Evolutionary conservation across 257 asterid genomes (phyloP), one percentile per base, ranked within the genome.

Genomic region (Leonotis leonurus): DNA sequence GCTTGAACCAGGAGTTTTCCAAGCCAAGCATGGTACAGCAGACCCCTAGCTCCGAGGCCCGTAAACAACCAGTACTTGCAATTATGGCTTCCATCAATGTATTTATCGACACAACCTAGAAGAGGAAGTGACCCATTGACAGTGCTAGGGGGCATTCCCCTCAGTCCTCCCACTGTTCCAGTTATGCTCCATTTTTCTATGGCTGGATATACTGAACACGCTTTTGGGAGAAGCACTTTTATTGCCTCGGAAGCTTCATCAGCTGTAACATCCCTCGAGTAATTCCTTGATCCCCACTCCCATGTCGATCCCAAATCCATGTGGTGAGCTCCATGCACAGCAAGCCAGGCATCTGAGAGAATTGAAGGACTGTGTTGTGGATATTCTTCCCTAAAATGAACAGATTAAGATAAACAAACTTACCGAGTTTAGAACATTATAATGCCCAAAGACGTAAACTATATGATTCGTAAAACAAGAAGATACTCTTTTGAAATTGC

Each of bases 31-130:
- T 89, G 99, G 75, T 80, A 89, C 52, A 83, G 80, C 62, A 87
- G 73, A 10, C 99, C 99, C 67, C 94, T 87, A 30, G 99, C 89
- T 25, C 99, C 99, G 52, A 93, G 95, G 35, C 99, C 99, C 0
- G 96, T 60, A 70, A 93, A 85, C 64, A 93, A 37, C 97, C 99
- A 93, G 70, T 78, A 89, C 44, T 82, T 87, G 70, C 94, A 78
- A 40, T 11, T 41, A 48, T 16, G 69, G 8, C 46, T 70, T 53
- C 72, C 71, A 18, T 70, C 77, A 27, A 85, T 45, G 30, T 67
- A 72, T 49, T 83, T 75, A 45, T 93, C 92, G 4, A 93, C 43
- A 43, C 94, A 73, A 20, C 99, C 97, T 40, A 89, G 65, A 36
- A 93, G 77, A 1, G 97, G 99, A 75, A 87, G 83, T 0, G 96